phyloP scores from a whole-genome alignment of 2,329 filamentous ascomycete species.

The Aspergillus arachidicola region DNA sequence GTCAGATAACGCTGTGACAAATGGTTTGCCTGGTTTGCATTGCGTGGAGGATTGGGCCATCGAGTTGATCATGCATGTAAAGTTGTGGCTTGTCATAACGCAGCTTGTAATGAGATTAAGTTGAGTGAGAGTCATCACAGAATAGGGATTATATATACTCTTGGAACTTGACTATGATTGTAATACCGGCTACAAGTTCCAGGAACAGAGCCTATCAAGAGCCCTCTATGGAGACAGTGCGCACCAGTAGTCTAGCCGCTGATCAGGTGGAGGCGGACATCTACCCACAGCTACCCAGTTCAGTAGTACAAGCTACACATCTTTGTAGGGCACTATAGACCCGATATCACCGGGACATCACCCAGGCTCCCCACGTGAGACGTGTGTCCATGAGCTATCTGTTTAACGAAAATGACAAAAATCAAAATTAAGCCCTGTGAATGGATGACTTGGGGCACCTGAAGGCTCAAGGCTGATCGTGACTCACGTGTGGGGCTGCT shows the following conservation, averaged over 20 bases:
- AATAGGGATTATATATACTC: not conserved
- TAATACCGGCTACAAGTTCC: not conserved
- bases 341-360: not conserved
- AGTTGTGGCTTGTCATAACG: not conserved
- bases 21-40: constrained; percentile 10
- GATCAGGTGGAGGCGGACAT: constrained; percentile 22
- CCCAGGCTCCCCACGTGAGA: constrained; percentile 11
- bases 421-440: not conserved
- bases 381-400: not conserved
- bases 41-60: not conserved
- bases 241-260: constrained; percentile 15
- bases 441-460: constrained; percentile 14
- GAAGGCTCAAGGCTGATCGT: constrained; percentile 5
- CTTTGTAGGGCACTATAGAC: not conserved
- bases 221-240: not conserved
- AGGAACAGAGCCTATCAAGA: constrained; percentile 5
- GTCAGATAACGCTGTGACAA: not conserved
- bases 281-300: not conserved
- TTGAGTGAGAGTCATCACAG: not conserved
- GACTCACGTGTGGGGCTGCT: constrained; percentile 27
- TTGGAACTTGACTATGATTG: not conserved
- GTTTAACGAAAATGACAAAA: not conserved
- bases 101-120: not conserved
- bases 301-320: not conserved
- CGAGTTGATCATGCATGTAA: not conserved